Base-by-base conservation (phyloP, 306 rosid genomes). In the Mimosa pudica region DNA sequence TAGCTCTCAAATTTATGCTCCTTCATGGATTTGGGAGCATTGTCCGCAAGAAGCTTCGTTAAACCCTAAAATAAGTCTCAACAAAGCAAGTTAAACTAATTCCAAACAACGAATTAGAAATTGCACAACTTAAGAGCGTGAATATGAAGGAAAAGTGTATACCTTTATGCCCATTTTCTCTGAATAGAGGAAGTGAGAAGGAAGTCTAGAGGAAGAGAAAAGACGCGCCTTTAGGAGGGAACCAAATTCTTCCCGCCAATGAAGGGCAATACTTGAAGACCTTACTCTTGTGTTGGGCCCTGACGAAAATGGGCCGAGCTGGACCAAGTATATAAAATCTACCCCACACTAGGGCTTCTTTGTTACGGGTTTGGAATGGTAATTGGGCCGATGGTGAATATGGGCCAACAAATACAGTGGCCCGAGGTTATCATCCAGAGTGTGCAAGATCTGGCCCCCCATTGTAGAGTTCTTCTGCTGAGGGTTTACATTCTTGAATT, bases 21-120 rank as follows among this genome's bases (percentile, higher is more conserved):
- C 77, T 91, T 95, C 98, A 95, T 92, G 74, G 85, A 78, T 79
- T 91, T 89, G 8, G 98, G 98, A 8, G 98, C 98, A 85, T 90
- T 92, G 80, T 95, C 98, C 18, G 98, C 97, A 79, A 95, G 83
- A 73, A 92, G 98, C 96, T 91, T 95, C 8, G 98, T 95, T 91
- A 95, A 95, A 91, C 98, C 98, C 98, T 95, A 90, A 81, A 72
- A 77, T 20, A 24, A 8, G 76, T 54, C 84, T 55, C 62, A 69
- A 33, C 69, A 73, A 49, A 13, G 77, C 58, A 8, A 16, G 54
- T 9, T 10, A 14, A 65, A 71, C 30, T 10, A 76, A 66, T 18
- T 24, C 32, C n/a, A 70, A 70, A 70, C 30, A 70, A 70, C 74
- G 57, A 44, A 18, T 20, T 7, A 10, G 60, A 7, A 32, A 68